These are phyloP conservation scores for Pythium rhizo-oryzae DNA, from an alignment of 352 stramenopile species.

Conservation along the genomic window DNA sequence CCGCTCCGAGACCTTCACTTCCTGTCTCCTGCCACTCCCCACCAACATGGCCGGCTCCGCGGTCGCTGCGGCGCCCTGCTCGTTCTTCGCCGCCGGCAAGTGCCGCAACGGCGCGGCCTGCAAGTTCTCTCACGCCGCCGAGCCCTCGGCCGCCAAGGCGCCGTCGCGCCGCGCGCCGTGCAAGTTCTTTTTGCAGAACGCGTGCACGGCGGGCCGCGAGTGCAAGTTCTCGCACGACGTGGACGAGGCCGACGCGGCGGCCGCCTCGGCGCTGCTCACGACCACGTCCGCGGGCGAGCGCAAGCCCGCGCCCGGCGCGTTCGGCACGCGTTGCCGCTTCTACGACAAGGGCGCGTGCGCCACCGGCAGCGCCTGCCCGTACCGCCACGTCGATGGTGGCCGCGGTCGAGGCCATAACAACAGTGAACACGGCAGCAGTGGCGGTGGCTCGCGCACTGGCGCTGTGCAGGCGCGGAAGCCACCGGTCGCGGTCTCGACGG, in stretches of 20 bases:
- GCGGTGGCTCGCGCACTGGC: neutral
- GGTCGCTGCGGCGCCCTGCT: constrained; percentile 43
- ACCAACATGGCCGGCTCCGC: constrained; percentile 16
- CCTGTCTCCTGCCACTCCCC: neutral
- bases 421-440: constrained; percentile 14
- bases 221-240: constrained; percentile 69
- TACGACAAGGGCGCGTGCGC: constrained; percentile 70
- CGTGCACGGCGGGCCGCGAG: constrained; percentile 58
- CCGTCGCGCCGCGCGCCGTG: constrained; percentile 43
- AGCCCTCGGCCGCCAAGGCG: constrained; percentile 33
- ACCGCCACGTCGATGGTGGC: constrained; percentile 49
- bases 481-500: constrained; percentile 24
- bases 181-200: constrained; percentile 74
- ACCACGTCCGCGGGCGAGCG: constrained; percentile 40
- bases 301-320: constrained; percentile 43
- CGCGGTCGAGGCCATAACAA: constrained; percentile 4
- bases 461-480: constrained; percentile 1
- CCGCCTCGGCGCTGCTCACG: constrained; percentile 10
- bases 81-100: constrained; percentile 70
- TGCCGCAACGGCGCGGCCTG: constrained; percentile 68
- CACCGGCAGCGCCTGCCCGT: constrained; percentile 64
- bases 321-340: constrained; percentile 68
- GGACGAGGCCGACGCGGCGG: constrained; percentile 24
- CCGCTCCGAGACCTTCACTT: neutral
- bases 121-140: constrained; percentile 61